Evolutionary conservation across 306 rosid genomes (phyloP).

Genomic region (Fragaria ananassa): DNA sequence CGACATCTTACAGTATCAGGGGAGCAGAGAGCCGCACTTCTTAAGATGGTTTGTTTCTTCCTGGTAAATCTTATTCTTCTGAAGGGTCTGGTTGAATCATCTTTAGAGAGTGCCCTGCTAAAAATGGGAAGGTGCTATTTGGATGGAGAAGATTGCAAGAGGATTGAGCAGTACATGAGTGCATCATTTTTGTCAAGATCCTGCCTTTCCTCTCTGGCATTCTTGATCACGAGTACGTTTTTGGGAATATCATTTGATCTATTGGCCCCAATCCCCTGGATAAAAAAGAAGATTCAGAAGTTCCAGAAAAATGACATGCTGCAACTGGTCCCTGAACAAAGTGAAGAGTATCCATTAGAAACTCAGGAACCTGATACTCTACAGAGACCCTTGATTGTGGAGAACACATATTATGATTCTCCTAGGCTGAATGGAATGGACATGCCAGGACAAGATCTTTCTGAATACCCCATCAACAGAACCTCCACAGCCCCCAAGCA

Average conservation of each 20-base stretch:
- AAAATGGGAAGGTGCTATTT: constrained; percentile 91
- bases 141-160: constrained; percentile 95
- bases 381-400: constrained; percentile 58
- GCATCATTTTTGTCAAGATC: constrained; percentile 83
- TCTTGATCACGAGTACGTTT: constrained; percentile 84
- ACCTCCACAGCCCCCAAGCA: constrained; percentile 86
- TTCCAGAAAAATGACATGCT: constrained; percentile 95
- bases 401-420: constrained; percentile 47
- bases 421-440: constrained; percentile 43
- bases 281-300: constrained; percentile 68
- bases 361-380: constrained; percentile 66
- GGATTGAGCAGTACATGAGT: constrained; percentile 96
- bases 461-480: constrained; percentile 65
- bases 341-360: constrained; percentile 76
- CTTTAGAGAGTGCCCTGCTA: constrained; percentile 73
- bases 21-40: constrained; percentile 85
- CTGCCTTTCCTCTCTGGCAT: constrained; percentile 95
- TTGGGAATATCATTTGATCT: constrained; percentile 94
- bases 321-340: constrained; percentile 85
- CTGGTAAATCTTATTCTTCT: constrained; percentile 91
- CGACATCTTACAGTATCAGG: constrained; percentile 92
- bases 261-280: constrained; percentile 95
- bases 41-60: constrained; percentile 97
- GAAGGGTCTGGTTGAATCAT: constrained; percentile 84
- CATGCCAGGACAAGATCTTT: constrained; percentile 70